Evolutionary conservation across 352 stramenopile species (phyloP).

Genomic region (Phytopythium kandeliae): DNA sequence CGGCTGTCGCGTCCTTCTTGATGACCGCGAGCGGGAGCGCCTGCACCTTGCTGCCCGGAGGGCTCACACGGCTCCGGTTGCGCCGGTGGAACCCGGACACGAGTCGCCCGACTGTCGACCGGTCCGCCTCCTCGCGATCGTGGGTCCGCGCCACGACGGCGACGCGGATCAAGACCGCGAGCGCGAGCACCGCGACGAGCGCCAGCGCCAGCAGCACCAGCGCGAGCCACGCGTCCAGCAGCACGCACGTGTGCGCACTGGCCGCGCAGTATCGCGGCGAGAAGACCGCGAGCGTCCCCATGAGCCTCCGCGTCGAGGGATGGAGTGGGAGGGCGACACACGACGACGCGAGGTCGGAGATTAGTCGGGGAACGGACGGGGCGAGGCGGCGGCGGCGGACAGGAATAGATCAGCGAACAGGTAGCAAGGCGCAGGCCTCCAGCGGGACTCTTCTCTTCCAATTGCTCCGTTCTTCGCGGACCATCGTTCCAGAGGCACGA

Average conservation of each 20-base stretch:
- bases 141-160: background rate
- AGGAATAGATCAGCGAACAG: too few relatives aligned
- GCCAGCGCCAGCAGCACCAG: conserved; percentile 30
- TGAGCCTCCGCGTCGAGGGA: too few relatives aligned
- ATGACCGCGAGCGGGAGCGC: conserved; percentile 63
- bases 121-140: conserved; percentile 2
- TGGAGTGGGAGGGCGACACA: too few relatives aligned
- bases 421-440: too few relatives aligned
- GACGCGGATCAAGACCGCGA: conserved; percentile 11
- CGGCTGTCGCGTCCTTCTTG: conserved; percentile 50
- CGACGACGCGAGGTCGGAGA: too few relatives aligned
- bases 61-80: background rate
- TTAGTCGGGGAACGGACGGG: too few relatives aligned
- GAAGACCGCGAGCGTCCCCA: conserved; percentile 2
- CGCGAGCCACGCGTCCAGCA: conserved; percentile 62
- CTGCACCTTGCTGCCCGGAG: conserved; percentile 17
- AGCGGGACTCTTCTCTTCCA: too few relatives aligned
- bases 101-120: conserved; percentile 12
- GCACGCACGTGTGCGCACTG: conserved; percentile 36
- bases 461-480: too few relatives aligned
- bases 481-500: too few relatives aligned
- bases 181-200: conserved; percentile 20
- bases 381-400: too few relatives aligned
- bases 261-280: background rate
- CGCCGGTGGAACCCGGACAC: conserved; percentile 10